A percentile compares a stretch with the other conserved stretches of the same genome.
These are phyloP conservation scores for Cadophora luteo-olivacea DNA, from an alignment of 2,329 filamentous ascomycete genomes.

Conservation along the genomic window DNA sequence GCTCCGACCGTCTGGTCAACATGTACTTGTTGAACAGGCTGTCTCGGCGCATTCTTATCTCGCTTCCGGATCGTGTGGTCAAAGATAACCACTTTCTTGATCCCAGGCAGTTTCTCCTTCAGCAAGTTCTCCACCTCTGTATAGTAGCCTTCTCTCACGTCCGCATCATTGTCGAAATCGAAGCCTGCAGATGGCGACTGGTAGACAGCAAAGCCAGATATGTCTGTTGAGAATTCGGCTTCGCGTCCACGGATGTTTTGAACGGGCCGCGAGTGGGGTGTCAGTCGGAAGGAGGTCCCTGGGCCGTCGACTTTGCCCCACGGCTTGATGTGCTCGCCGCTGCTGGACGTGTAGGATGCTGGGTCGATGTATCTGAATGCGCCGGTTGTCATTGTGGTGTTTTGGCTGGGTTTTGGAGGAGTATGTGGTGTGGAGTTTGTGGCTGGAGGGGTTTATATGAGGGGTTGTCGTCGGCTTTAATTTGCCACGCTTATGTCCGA, in stretches of 20 bases:
- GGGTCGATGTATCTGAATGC: slow-evolving; percentile 60
- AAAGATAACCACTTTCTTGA: slow-evolving; percentile 72
- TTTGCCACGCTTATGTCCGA: slow-evolving; percentile 16
- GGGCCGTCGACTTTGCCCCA: slow-evolving; percentile 71
- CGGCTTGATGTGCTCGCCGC: slow-evolving; percentile 50
- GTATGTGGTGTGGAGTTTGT: background rate
- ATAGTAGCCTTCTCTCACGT: slow-evolving; percentile 76
- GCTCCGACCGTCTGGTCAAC: slow-evolving; percentile 79
- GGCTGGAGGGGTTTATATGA: background rate
- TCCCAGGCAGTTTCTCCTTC: slow-evolving; percentile 66
- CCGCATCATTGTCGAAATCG: slow-evolving; percentile 71
- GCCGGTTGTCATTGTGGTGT: slow-evolving; percentile 22
- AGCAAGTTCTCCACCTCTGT: slow-evolving; percentile 78
- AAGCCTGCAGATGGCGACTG: slow-evolving; percentile 57
- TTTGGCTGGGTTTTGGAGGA: background rate
- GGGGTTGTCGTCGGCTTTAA: slow-evolving; percentile 13
- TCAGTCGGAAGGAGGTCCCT: slow-evolving; percentile 58
- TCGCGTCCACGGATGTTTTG: slow-evolving; percentile 76
- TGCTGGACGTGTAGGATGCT: slow-evolving; percentile 49
- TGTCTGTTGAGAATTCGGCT: slow-evolving; percentile 67
- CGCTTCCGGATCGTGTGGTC: slow-evolving; percentile 83
- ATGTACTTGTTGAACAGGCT: slow-evolving; percentile 75
- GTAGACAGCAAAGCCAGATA: slow-evolving; percentile 74
- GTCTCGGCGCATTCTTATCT: slow-evolving; percentile 59
- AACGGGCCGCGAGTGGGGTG: slow-evolving; percentile 57